Evolutionary conservation across 306 rosid species (phyloP).

Genomic region (Cucurbita pepo): DNA sequence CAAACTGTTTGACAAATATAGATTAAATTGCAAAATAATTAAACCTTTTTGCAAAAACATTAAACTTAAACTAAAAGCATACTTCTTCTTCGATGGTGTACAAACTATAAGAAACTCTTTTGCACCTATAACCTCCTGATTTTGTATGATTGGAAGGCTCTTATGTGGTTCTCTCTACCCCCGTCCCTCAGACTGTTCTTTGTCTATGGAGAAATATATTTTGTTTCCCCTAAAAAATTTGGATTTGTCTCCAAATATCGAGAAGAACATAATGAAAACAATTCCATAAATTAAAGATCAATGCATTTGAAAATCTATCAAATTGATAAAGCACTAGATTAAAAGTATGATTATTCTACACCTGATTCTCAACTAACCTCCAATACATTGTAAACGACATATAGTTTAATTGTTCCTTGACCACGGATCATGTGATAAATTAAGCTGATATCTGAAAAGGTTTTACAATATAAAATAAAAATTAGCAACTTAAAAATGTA

Average conservation of each 20-base stretch:
- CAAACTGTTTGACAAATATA: background rate
- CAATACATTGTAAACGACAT: slow-evolving; percentile 88
- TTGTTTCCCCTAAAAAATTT: background rate
- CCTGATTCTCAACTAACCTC: slow-evolving; percentile 44
- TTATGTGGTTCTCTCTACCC: background rate
- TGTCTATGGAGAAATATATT: background rate
- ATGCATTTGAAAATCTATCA: slow-evolving; percentile 2
- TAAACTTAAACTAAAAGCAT: background rate
- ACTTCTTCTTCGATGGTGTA: background rate
- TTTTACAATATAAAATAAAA: slow-evolving; percentile 1
- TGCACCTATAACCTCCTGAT: background rate
- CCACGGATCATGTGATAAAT: slow-evolving; percentile 99
- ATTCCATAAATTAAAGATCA: background rate
- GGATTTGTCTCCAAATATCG: background rate
- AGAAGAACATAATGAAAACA: background rate
- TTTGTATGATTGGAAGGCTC: background rate
- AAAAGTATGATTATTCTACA: slow-evolving; percentile 6
- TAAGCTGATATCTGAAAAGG: slow-evolving; percentile 72
- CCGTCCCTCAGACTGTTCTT: background rate
- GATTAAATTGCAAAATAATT: background rate
- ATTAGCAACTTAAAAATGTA: background rate
- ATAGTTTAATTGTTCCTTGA: slow-evolving; percentile 88
- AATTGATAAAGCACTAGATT: background rate
- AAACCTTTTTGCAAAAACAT: background rate
- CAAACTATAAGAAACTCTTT: background rate